Percentiles rank a stretch among this genome's conserved stretches.
These are phyloP conservation scores for Ceratobasidium sp. DNA, from an alignment of 1,284 basidiomycete species.

Conservation along the genomic window DNA sequence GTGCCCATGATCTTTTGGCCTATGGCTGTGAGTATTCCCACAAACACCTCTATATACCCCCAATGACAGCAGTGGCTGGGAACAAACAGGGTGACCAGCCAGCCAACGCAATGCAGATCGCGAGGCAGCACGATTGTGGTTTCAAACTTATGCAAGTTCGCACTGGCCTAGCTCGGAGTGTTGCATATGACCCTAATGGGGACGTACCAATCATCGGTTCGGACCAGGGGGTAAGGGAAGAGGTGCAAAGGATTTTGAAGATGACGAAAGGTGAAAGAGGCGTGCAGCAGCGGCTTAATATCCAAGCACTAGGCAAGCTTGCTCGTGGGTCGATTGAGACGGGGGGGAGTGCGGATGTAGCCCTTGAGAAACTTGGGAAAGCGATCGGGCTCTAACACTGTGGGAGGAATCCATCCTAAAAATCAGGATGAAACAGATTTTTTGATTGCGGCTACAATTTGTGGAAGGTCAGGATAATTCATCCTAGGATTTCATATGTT, in stretches of 20 bases:
- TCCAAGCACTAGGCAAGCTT: slow-evolving; percentile 1
- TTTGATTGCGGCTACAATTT: too few species aligned
- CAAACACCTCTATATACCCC: not conserved
- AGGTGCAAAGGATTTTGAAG: slow-evolving; percentile 1
- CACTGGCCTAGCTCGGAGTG: slow-evolving; percentile 20
- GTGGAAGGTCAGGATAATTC: too few species aligned
- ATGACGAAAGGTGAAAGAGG: slow-evolving; percentile 12
- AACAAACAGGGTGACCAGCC: slow-evolving; percentile 34
- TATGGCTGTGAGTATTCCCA: slow-evolving; percentile 4
- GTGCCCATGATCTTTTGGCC: slow-evolving; percentile 41
- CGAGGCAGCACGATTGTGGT: slow-evolving; percentile 15
- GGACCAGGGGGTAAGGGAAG: slow-evolving; percentile 28
- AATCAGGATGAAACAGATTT: too few species aligned
- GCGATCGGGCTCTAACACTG: not conserved
- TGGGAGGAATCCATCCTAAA: too few species aligned
- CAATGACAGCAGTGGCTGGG: not conserved
- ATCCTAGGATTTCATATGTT: too few species aligned
- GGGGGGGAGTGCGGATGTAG: slow-evolving; percentile 34
- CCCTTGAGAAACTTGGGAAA: slow-evolving; percentile 16
- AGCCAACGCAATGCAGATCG: slow-evolving; percentile 20
- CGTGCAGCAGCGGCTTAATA: slow-evolving; percentile 12
- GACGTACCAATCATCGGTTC: slow-evolving; percentile 24
- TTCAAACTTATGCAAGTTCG: slow-evolving; percentile 44
- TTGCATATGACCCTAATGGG: not conserved
- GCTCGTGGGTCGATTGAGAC: not conserved